phyloP scores from a whole-genome alignment of 2,329 filamentous ascomycete genomes.

The Xylaria sp. region DNA sequence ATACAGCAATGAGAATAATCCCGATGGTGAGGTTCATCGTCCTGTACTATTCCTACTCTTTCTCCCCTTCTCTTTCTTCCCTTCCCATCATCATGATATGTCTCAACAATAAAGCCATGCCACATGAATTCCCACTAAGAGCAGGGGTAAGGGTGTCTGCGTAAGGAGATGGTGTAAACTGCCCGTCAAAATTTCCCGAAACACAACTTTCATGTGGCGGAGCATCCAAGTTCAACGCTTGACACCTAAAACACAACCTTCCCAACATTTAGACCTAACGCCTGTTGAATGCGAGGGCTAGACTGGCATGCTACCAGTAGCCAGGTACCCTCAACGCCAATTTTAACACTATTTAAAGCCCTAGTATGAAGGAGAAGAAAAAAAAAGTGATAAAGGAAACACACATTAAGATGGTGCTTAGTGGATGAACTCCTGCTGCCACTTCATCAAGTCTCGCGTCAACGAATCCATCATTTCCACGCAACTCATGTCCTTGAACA shows the following conservation, averaged over 20 bases:
- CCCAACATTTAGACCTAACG: slow-evolving; percentile 37
- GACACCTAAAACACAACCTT: slow-evolving; percentile 28
- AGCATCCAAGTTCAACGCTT: slow-evolving; percentile 18
- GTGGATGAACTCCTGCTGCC: slow-evolving; percentile 77
- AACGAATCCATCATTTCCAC: slow-evolving; percentile 92
- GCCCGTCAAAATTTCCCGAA: slow-evolving; percentile 1
- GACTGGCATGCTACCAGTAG: slow-evolving; percentile 38
- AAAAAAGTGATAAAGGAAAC: slow-evolving; percentile 3
- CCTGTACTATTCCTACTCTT: not conserved
- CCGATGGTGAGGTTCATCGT: not conserved
- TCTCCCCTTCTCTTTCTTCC: too few species aligned
- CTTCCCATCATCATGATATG: not conserved
- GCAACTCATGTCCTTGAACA: slow-evolving; percentile 80
- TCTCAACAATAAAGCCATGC: slow-evolving; percentile 1
- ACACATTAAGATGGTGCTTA: slow-evolving; percentile 42
- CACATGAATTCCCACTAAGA: not conserved
- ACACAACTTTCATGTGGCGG: slow-evolving; percentile 5
- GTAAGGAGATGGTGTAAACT: not conserved
- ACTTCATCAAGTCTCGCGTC: slow-evolving; percentile 82
- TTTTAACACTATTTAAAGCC: not conserved
- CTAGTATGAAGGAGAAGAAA: not conserved
- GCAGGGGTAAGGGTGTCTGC: not conserved
- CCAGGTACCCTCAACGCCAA: slow-evolving; percentile 35
- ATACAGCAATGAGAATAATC: slow-evolving; percentile 4
- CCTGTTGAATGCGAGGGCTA: slow-evolving; percentile 41